phyloP scores from a whole-genome alignment of 495 filamentous ascomycete species.

The Pseudevernia furfuracea region DNA sequence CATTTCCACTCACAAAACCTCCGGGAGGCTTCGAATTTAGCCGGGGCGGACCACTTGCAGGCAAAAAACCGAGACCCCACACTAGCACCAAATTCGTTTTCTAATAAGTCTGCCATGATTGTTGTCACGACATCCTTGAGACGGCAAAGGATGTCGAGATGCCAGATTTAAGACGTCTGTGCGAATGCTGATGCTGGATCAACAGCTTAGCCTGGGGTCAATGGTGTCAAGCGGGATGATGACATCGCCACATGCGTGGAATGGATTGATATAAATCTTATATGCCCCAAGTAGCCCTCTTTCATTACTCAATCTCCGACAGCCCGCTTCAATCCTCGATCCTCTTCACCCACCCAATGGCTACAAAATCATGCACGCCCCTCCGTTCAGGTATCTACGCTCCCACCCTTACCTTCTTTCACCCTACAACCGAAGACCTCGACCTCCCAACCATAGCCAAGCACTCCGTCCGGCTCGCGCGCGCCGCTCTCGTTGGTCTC shows the following conservation, averaged over 20 bases:
- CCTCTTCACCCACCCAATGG: neutral
- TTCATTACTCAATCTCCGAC: neutral
- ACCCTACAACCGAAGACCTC: neutral
- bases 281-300: too few species aligned
- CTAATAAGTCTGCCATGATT: too few species aligned
- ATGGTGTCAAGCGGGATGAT: neutral
- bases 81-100: too few species aligned
- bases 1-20: neutral
- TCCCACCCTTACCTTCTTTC: neutral
- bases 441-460: neutral
- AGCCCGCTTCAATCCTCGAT: neutral
- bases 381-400: neutral
- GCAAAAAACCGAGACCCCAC: too few species aligned
- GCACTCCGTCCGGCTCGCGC: neutral
- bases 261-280: neutral
- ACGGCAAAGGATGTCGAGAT: neutral
- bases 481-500: neutral
- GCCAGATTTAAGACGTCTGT: neutral
- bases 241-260: neutral
- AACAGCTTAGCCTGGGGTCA: neutral
- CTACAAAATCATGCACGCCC: neutral
- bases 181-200: neutral
- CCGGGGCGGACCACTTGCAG: neutral
- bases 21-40: neutral
- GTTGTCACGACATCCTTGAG: neutral